These are phyloP conservation scores for Quercus aquifolioides DNA, from an alignment of 306 rosid genomes.

Conservation along the genomic window DNA sequence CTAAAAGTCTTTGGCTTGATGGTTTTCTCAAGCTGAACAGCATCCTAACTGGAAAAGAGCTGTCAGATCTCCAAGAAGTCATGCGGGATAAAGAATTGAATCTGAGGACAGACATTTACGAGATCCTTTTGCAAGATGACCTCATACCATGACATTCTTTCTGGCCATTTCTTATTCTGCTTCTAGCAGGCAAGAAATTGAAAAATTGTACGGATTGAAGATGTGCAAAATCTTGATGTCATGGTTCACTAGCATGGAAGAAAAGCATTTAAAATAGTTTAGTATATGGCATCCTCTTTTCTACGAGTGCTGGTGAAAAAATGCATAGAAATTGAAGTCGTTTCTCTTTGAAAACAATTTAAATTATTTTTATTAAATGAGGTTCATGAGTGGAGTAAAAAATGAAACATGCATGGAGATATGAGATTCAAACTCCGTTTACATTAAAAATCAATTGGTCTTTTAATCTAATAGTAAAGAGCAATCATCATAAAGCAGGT, in stretches of 20 bases:
- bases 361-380: too few species aligned
- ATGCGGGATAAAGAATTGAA: slow-evolving; percentile 96
- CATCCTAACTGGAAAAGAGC: slow-evolving; percentile 70
- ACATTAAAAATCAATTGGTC: too few species aligned
- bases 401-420: too few species aligned
- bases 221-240: background rate
- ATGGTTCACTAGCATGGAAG: background rate
- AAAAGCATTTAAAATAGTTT: background rate
- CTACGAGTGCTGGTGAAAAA: background rate
- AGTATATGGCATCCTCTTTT: background rate
- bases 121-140: slow-evolving; percentile 85
- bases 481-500: too few species aligned
- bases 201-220: background rate
- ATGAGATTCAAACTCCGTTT: too few species aligned
- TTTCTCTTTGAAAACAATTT: too few species aligned
- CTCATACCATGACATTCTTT: slow-evolving; percentile 19
- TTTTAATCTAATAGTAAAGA: too few species aligned
- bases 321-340: background rate
- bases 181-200: background rate
- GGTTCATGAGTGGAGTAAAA: too few species aligned
- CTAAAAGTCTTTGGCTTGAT: slow-evolving; percentile 89
- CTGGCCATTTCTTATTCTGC: background rate
- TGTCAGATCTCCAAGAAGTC: slow-evolving; percentile 95
- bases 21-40: slow-evolving; percentile 76
- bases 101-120: slow-evolving; percentile 89